Conservation (phyloP, 345 rosid genomes). For the Syzygium jambos region DNA sequence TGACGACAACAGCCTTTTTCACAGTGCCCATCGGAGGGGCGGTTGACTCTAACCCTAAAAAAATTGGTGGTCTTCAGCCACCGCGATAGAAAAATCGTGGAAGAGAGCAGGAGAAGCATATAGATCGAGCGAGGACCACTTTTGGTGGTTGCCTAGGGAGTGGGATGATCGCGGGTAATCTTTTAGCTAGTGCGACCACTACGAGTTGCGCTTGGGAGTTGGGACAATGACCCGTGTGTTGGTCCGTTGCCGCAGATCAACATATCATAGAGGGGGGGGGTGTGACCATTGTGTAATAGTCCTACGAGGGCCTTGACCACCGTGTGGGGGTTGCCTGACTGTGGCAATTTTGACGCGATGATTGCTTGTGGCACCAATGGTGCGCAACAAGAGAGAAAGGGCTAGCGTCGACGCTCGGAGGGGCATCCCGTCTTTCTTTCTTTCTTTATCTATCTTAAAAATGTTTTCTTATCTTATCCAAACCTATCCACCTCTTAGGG, state of each 20-base stretch:
- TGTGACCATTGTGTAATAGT: neutral
- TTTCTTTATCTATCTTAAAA: neutral
- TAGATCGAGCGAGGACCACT: neutral
- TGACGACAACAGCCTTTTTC: neutral
- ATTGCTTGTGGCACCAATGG: neutral
- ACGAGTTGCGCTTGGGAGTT: neutral
- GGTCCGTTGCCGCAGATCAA: too few species aligned
- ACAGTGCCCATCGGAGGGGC: neutral
- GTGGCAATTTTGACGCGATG: neutral
- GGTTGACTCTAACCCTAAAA: neutral
- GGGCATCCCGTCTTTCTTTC: neutral
- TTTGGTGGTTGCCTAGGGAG: neutral
- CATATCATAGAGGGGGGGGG: too few species aligned
- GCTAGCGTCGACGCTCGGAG: neutral
- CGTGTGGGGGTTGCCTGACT: neutral
- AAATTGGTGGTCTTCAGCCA: neutral
- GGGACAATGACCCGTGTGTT: neutral
- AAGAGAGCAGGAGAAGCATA: neutral
- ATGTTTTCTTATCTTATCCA: neutral
- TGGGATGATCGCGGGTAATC: neutral
- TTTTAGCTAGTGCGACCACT: neutral
- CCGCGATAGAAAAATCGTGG: neutral
- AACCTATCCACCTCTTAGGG: neutral
- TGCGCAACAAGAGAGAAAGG: neutral
- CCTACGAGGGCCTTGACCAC: neutral